Conservation (phyloP, 306 rosid genomes). For the Fagus sylvatica region DNA sequence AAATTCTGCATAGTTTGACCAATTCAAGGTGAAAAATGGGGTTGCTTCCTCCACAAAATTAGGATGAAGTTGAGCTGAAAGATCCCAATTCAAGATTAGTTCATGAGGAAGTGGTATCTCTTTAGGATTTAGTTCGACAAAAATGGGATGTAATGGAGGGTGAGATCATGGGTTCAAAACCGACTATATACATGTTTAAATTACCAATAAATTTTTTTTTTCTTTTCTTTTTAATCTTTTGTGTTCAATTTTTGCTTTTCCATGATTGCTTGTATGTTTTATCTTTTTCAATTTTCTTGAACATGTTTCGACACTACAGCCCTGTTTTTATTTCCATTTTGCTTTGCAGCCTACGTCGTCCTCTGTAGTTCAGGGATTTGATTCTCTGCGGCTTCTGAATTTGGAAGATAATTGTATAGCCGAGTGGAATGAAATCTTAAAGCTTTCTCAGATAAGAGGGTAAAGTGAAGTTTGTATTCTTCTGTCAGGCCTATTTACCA, state of each 20-base stretch:
- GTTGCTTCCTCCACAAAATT: no score
- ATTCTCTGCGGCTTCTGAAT: slow-evolving; percentile 78
- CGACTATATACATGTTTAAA: no score
- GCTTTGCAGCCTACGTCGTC: slow-evolving; percentile 62
- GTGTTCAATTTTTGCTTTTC: slow-evolving; percentile 6
- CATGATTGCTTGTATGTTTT: slow-evolving; percentile 4
- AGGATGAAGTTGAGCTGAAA: no score
- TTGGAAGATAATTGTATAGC: slow-evolving; percentile 77
- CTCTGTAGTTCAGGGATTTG: slow-evolving; percentile 76
- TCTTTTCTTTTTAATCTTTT: background rate
- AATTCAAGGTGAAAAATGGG: no score
- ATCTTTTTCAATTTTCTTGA: slow-evolving; percentile 8
- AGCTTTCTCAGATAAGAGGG: slow-evolving; percentile 82
- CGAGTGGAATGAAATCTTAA: slow-evolving; percentile 82
- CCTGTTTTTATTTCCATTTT: slow-evolving; percentile 27
- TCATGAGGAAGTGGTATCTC: no score
- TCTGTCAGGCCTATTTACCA: background rate
- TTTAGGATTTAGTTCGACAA: no score
- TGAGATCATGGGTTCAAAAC: no score
- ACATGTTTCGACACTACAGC: slow-evolving; percentile 15
- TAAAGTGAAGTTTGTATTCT: slow-evolving; percentile 26
- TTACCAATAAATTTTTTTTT: background rate
- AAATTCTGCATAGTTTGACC: no score
- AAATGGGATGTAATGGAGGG: no score
- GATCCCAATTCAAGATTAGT: no score